These are phyloP conservation scores for Populus simonii DNA, from an alignment of 345 rosid genomes.

Conservation along the genomic window DNA sequence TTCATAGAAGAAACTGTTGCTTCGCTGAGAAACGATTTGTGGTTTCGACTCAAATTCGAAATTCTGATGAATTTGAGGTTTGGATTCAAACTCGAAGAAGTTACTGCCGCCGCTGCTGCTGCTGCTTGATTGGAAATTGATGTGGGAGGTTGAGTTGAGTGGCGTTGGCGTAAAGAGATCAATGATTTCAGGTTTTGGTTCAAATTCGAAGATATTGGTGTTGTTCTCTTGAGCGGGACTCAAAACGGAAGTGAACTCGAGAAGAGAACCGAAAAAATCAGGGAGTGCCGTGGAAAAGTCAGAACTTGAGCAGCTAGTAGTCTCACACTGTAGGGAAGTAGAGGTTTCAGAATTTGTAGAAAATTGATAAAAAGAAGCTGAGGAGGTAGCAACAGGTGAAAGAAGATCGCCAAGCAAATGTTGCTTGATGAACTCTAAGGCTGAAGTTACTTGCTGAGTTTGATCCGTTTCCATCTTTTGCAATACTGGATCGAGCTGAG, in stretches of 20 bases:
- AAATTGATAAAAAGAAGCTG: neutral
- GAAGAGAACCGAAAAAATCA: conserved; percentile 15
- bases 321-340: neutral
- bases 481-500: neutral
- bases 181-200: conserved; percentile 40
- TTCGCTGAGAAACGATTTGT: neutral
- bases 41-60: neutral
- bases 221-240: neutral
- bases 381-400: conserved; percentile 6
- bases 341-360: neutral
- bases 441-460: conserved; percentile 25
- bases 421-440: conserved; percentile 50
- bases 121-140: neutral
- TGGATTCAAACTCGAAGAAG: conserved; percentile 24
- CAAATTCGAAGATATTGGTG: conserved; percentile 28
- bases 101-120: neutral
- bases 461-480: conserved; percentile 34
- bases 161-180: conserved; percentile 32
- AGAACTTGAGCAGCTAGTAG: conserved; percentile 15
- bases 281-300: conserved; percentile 24
- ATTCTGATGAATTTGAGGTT: conserved; percentile 6
- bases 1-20: conserved; percentile 13
- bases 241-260: conserved; percentile 10
- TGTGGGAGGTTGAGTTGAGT: conserved; percentile 1
- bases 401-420: conserved; percentile 51